Base-by-base conservation (phyloP, 2,329 filamentous ascomycete species). In the Penicillium sp. region DNA sequence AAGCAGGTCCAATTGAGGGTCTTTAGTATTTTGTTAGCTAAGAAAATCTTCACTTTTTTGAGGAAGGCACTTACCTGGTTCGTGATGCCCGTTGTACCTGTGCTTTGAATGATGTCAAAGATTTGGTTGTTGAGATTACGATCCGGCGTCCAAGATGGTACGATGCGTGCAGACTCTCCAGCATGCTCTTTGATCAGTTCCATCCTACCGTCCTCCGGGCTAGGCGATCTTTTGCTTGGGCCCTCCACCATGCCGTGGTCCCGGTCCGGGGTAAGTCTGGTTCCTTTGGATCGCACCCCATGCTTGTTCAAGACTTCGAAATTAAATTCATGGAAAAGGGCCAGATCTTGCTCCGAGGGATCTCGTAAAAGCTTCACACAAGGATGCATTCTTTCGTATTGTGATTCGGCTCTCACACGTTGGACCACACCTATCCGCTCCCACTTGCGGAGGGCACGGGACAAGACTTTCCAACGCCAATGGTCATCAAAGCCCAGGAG, bases 121-220 rank as follows among this genome's bases (percentile, higher is more conserved):
- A 86, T 67, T 4, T 81, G 70, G 59, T 87, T 86, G 39, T 77
- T 68, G 25, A 84, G 65, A 16, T 75, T 75, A 9, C 78, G 70
- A 61, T 84, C 81, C 2, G 84, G 81, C 8, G 73, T 79, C 84
- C 84, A 87, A 57, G 75, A 75, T 8, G 83, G 81, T 16, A 80
- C 69, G 15, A 75, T 68, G 27, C 78, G 71, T 21, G 68, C 71
- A 50, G 66, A 62, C 31, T 72, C 67, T 33, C 70, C 66, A 59
- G 67, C 62, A 16, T 63, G 62, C 43, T 66, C 60, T 38, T 69
- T 51, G 21, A 65, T 59, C 29, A 68, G 36, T 16, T 60, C 58
- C n/a, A 65, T 41, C 10, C 58, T 63, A 6, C 62, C 57, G 13
- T 64, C 57, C 3, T 62, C 60, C 10, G 48, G 53, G n/a, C 57